These are phyloP conservation scores for Cicer arietinum DNA, from an alignment of 306 rosid species.

Conservation along the genomic window DNA sequence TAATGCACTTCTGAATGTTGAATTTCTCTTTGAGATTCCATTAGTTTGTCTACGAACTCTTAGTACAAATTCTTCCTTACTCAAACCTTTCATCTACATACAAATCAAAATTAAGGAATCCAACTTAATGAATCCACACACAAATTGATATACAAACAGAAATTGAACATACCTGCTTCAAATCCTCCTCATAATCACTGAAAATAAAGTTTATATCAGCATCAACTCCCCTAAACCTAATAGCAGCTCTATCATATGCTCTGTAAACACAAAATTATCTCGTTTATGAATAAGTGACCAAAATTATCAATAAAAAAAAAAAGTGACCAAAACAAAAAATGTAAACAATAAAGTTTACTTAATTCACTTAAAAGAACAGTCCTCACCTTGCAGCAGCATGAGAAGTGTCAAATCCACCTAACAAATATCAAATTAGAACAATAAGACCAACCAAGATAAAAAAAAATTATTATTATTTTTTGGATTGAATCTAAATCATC, in stretches of 20 bases:
- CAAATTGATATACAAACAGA: conserved; percentile 13
- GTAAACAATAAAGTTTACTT: not conserved
- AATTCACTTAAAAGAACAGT: not conserved
- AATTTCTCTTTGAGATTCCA: conserved; percentile 66
- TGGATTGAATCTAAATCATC: too few relatives aligned
- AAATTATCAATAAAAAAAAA: too few relatives aligned
- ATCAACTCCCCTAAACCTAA: conserved; percentile 76
- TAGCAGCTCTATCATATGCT: conserved; percentile 87
- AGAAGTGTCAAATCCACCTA: conserved; percentile 87
- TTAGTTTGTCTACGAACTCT: conserved; percentile 70
- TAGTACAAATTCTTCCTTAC: conserved; percentile 79
- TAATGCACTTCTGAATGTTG: conserved; percentile 59
- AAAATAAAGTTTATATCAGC: conserved; percentile 80
- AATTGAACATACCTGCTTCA: conserved; percentile 57
- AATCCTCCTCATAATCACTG: conserved; percentile 76
- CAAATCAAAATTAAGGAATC: conserved; percentile 18
- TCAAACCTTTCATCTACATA: conserved; percentile 64
- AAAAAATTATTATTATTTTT: not conserved
- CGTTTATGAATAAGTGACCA: not conserved
- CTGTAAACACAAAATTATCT: conserved; percentile 45
- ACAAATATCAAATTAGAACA: conserved; percentile 6
- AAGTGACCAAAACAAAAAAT: not conserved
- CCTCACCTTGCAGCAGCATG: conserved; percentile 78
- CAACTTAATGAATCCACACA: not conserved
- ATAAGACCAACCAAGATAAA: conserved; percentile 3